Evolutionary conservation across 1,139 yeast species (phyloP).

Genomic region (Kodamaea sp.): DNA sequence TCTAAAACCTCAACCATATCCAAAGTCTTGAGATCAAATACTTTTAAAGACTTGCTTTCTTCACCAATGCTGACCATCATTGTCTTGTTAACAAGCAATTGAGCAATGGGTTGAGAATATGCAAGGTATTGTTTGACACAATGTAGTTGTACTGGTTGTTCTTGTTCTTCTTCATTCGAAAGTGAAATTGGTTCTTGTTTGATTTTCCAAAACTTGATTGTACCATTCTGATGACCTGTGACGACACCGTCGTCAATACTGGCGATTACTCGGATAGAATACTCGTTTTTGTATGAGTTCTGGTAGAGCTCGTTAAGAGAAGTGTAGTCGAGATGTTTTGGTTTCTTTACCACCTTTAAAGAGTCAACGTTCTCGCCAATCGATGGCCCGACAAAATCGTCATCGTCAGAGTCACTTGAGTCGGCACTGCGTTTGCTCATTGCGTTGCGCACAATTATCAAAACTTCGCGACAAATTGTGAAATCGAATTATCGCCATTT

Average conservation of each 20-base stretch:
- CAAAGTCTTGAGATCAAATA: slow-evolving; percentile 37
- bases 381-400: slow-evolving; percentile 9
- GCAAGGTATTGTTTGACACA: slow-evolving; percentile 37
- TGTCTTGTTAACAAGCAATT: slow-evolving; percentile 10
- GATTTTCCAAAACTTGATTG: slow-evolving; percentile 38
- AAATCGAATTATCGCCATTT: slow-evolving; percentile 2
- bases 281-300: slow-evolving; percentile 11
- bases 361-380: neutral
- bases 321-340: slow-evolving; percentile 4
- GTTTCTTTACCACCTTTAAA: neutral
- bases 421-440: neutral
- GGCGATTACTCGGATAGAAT: slow-evolving; percentile 9
- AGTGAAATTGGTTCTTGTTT: neutral
- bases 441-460: neutral
- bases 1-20: slow-evolving; percentile 40
- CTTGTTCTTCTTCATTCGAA: too few species aligned
- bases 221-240: slow-evolving; percentile 39
- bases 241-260: slow-evolving; percentile 20
- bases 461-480: slow-evolving; percentile 7
- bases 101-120: slow-evolving; percentile 17
- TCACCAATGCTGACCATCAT: slow-evolving; percentile 30
- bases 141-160: slow-evolving; percentile 22
- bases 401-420: slow-evolving; percentile 3
- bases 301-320: slow-evolving; percentile 7
- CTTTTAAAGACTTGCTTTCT: slow-evolving; percentile 21